Percentiles rank a stretch among this genome's conserved stretches.
Conservation (phyloP, 768 basidiomycete genomes). For the Boletales sp. region DNA sequence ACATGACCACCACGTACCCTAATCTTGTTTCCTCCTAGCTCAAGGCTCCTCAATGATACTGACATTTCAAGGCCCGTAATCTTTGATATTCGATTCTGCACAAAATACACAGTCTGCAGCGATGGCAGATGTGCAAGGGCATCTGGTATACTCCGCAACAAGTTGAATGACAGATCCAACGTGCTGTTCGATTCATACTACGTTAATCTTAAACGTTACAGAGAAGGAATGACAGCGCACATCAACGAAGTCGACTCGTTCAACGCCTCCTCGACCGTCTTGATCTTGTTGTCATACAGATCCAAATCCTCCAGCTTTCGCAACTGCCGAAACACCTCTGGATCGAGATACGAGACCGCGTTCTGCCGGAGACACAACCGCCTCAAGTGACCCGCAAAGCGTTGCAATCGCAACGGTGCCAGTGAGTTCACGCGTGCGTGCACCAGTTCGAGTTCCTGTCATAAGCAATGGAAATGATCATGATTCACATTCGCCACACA, state of each 20-base stretch:
- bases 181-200: conserved; percentile 41
- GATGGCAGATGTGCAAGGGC: conserved; percentile 52
- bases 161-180: conserved; percentile 94
- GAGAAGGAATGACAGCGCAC: conserved; percentile 37
- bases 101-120: conserved; percentile 83
- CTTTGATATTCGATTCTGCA: conserved; percentile 90
- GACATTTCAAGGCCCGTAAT: conserved; percentile 64
- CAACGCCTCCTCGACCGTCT: conserved; percentile 64
- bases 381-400: conserved; percentile 69
- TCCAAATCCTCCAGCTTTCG: conserved; percentile 83
- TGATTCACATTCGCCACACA: neutral
- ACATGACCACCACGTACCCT: conserved; percentile 49
- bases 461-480: neutral
- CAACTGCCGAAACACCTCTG: conserved; percentile 64
- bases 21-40: conserved; percentile 91
- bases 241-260: conserved; percentile 50
- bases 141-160: conserved; percentile 69
- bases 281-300: conserved; percentile 94
- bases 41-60: conserved; percentile 71
- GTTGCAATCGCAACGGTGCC: conserved; percentile 58
- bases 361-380: conserved; percentile 87
- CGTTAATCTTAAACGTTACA: neutral
- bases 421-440: conserved; percentile 75
- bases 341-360: conserved; percentile 66
- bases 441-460: conserved; percentile 81